Base-by-base conservation (phyloP, 805 yeast genomes). In the Sungouiozyma ichnusensis region DNA sequence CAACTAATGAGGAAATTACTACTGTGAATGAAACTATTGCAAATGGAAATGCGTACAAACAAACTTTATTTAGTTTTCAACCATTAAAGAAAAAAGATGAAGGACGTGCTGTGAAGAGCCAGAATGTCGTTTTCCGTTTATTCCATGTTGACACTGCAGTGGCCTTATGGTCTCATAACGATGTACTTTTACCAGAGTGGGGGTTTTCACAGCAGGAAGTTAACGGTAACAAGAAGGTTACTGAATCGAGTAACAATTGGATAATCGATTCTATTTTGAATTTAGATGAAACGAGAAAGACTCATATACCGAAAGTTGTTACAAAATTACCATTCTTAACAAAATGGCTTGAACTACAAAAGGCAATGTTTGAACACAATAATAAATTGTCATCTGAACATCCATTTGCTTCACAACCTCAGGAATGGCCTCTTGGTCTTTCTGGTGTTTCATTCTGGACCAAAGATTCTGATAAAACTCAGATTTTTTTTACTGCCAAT, bases 401-500 rank as follows among this genome's bases (percentile, higher is more conserved):
- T 64, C 98, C 98, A 37, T 92, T 85, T 68, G 95, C 97, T 8
- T 86, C 97, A 3, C 79, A 77, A 48, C 98, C 98, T 2, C 74
- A 77, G 49, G 67, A 81, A 6, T 92, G 98, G 98, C 98, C 98
- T 16, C 71, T 85, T 48, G 74, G 92, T 42, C 62, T 81, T 42
- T 76, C 85, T 14, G 98, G 98, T 52, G 97, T 92, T 33, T 86
- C 97, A 1, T 92, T 90, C 71, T 92, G 97, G 97, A 88, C 94
- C 36, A 78, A 83, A 46, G 66, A 65, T 37, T 69, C 71, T 41
- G 78, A 72, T 6, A 73, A 71, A 47, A 69, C 71, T 53, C 98
- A 92, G 65, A 87, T 92, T 40, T 92, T 79, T 66, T 85, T 90
- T 64, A 72, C 83, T 43, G 98, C 97, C 47, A 92, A 92, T 66